Conservation (phyloP, 2,329 filamentous ascomycete species). For the Penicillium brasilianum region DNA sequence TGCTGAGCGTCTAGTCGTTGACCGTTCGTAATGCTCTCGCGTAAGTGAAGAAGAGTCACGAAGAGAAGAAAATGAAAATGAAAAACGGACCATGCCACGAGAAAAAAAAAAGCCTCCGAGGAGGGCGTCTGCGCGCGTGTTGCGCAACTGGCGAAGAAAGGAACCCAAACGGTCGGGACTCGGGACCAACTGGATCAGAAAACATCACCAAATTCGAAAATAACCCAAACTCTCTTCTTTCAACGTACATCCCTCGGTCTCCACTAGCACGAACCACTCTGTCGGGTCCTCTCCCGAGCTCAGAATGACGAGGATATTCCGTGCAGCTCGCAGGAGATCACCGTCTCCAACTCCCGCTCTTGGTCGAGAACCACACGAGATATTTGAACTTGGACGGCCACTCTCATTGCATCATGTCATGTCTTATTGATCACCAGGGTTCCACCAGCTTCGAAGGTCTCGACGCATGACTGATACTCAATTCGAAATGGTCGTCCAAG, state of each 20-base stretch:
- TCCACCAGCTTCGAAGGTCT: background rate
- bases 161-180: conserved; percentile 13
- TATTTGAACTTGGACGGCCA: no score
- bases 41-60: background rate
- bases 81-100: background rate
- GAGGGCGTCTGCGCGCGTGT: background rate
- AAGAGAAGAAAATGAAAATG: no score
- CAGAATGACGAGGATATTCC: conserved; percentile 6
- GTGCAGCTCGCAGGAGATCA: conserved; percentile 1
- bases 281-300: conserved; percentile 6
- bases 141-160: background rate
- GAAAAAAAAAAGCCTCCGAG: background rate
- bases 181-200: background rate
- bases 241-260: background rate
- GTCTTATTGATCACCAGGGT: background rate
- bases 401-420: background rate
- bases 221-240: background rate
- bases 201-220: background rate
- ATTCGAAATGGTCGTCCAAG: no score
- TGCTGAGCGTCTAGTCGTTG: background rate
- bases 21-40: background rate
- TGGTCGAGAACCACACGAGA: background rate
- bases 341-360: background rate
- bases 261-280: conserved; percentile 9
- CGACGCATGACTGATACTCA: background rate